phyloP scores from a whole-genome alignment of 495 filamentous ascomycete species.

The Daldinia concentrica region DNA sequence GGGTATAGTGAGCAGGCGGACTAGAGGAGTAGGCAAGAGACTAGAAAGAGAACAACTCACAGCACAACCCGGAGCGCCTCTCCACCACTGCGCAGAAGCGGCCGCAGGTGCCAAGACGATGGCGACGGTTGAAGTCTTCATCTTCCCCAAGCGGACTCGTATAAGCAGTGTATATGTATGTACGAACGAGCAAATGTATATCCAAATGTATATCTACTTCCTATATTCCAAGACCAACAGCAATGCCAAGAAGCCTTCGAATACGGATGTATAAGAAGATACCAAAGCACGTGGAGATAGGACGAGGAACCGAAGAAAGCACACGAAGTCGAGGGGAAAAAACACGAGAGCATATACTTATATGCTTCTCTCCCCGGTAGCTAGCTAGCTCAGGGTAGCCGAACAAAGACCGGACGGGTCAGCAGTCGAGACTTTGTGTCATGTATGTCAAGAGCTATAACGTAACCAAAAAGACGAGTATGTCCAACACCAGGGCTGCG shows the following conservation, averaged over 20 bases:
- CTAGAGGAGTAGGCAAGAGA: neutral
- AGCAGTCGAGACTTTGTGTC: conserved; percentile 32
- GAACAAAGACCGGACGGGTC: conserved; percentile 38
- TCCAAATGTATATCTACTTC: neutral
- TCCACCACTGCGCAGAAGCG: conserved; percentile 51
- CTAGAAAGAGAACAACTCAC: conserved; percentile 43
- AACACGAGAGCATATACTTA: conserved; percentile 35
- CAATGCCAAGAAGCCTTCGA: neutral
- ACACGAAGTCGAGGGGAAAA: neutral
- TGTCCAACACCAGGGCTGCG: conserved; percentile 9
- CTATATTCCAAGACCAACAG: neutral
- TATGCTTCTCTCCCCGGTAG: conserved; percentile 11
- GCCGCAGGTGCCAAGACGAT: conserved; percentile 32
- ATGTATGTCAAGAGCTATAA: conserved; percentile 22
- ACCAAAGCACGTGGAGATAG: conserved; percentile 5
- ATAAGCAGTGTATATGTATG: conserved; percentile 3
- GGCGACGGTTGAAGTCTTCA: conserved; percentile 38
- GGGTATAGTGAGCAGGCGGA: neutral
- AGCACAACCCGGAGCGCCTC: conserved; percentile 55
- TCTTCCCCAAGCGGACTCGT: conserved; percentile 20
- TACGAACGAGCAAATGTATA: neutral
- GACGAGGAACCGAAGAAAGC: neutral
- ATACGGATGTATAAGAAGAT: neutral
- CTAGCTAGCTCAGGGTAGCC: conserved; percentile 1
- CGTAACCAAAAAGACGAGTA: conserved; percentile 14